phyloP scores from a whole-genome alignment of 495 filamentous ascomycete genomes.

The Xylaria scruposa region DNA sequence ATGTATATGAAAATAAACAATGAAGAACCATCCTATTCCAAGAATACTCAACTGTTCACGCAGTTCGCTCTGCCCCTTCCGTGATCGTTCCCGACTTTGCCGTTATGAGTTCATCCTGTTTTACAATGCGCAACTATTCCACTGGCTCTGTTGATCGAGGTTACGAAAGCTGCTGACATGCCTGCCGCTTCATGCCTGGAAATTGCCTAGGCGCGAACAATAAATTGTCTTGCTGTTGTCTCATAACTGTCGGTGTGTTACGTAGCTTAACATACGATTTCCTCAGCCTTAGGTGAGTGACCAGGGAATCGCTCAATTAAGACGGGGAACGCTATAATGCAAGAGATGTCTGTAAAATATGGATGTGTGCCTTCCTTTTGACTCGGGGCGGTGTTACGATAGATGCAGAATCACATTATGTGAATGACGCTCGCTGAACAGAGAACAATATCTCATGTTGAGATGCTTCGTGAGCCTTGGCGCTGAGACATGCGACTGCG shows the following conservation, averaged over 20 bases:
- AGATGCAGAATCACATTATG: neutral
- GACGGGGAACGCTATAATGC: neutral
- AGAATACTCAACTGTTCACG: neutral
- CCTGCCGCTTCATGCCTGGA: no score
- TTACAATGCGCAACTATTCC: neutral
- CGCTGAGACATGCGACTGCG: neutral
- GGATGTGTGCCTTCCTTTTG: neutral
- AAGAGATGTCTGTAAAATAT: neutral
- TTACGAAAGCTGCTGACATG: neutral
- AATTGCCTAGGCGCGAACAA: neutral
- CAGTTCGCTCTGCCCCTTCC: neutral
- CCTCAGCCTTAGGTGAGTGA: neutral
- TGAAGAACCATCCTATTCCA: slow-evolving; percentile 7
- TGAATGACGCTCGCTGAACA: neutral
- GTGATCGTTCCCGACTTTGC: neutral
- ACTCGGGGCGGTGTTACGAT: neutral
- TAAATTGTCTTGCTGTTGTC: slow-evolving; percentile 1
- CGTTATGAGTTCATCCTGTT: no score
- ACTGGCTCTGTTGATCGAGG: neutral
- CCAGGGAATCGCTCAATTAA: neutral
- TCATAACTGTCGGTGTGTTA: neutral
- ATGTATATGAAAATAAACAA: slow-evolving; percentile 21
- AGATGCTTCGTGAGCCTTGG: neutral
- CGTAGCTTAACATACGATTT: neutral
- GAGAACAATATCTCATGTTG: neutral